Evolutionary conservation across 1,284 basidiomycete species (phyloP).

Genomic region (Ustilago hordei): DNA sequence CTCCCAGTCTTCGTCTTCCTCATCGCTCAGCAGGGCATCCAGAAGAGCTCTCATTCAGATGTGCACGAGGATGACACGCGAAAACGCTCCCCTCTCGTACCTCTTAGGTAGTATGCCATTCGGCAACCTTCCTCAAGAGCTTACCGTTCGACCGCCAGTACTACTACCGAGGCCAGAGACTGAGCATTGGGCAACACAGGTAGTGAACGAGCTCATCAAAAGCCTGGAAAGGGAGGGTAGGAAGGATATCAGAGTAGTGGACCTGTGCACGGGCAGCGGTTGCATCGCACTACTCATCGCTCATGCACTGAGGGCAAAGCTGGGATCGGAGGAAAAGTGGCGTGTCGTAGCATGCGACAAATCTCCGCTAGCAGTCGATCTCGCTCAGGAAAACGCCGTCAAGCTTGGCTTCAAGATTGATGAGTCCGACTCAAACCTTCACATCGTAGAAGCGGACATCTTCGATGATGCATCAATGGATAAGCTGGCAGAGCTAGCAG

Average conservation of each 20-base stretch:
- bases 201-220: constrained; percentile 5
- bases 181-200: constrained; percentile 37
- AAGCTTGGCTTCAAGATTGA: constrained; percentile 17
- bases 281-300: constrained; percentile 44
- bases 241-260: constrained; percentile 14
- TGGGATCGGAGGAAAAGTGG: constrained; percentile 14
- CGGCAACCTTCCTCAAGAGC: constrained; percentile 24
- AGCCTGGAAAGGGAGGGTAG: not conserved
- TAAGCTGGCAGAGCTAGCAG: constrained; percentile 6
- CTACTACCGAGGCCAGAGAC: constrained; percentile 44
- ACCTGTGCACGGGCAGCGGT: constrained; percentile 41
- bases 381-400: constrained; percentile 37
- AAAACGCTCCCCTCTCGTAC: constrained; percentile 35
- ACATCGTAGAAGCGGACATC: constrained; percentile 33
- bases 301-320: constrained; percentile 17
- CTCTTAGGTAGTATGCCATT: constrained; percentile 40
- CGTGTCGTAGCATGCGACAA: constrained; percentile 38
- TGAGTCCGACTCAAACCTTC: constrained; percentile 3
- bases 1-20: not conserved
- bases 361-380: constrained; percentile 22
- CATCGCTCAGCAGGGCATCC: constrained; percentile 7
- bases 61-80: constrained; percentile 26
- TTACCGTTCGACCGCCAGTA: constrained; percentile 30
- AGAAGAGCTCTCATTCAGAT: constrained; percentile 26
- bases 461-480: constrained; percentile 31